Conservation (phyloP, 2,329 filamentous ascomycete species). For the Pseudocercospora musae region DNA sequence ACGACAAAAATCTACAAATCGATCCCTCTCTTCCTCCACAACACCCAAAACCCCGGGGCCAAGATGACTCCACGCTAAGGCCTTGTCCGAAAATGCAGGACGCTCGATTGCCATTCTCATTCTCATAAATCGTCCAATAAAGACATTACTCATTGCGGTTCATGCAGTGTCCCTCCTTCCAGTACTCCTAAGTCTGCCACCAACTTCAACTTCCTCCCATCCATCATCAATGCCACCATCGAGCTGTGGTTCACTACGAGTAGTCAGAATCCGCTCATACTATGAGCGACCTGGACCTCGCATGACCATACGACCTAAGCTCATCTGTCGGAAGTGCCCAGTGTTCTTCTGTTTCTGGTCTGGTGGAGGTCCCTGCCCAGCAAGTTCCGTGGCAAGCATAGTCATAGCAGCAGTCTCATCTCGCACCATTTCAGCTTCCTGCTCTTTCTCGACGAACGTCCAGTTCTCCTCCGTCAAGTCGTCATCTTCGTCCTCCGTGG, state of each 20-base stretch:
- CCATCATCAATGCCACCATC: background rate
- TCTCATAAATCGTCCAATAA: background rate
- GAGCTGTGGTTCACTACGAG: background rate
- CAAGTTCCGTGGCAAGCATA: background rate
- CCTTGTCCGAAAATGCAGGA: background rate
- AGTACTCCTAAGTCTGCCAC: background rate
- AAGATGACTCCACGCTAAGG: background rate
- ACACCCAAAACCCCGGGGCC: no score
- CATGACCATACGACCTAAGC: constrained; percentile 7
- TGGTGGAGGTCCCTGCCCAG: background rate
- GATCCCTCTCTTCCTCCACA: background rate
- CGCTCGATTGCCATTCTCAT: background rate
- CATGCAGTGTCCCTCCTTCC: background rate
- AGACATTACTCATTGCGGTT: background rate
- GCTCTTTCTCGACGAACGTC: constrained; percentile 76
- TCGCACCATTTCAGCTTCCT: constrained; percentile 37
- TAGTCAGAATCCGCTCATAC: constrained; percentile 1
- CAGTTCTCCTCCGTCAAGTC: constrained; percentile 51
- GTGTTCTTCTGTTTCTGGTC: background rate
- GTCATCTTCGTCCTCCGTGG: constrained; percentile 25
- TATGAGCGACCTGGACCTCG: constrained; percentile 8
- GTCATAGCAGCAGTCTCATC: constrained; percentile 3
- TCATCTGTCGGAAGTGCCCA: constrained; percentile 4
- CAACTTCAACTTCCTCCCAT: background rate
- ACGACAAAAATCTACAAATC: background rate